These are phyloP conservation scores for Aquilaria agallochum DNA, from an alignment of 441 rosid genomes.

Conservation along the genomic window DNA sequence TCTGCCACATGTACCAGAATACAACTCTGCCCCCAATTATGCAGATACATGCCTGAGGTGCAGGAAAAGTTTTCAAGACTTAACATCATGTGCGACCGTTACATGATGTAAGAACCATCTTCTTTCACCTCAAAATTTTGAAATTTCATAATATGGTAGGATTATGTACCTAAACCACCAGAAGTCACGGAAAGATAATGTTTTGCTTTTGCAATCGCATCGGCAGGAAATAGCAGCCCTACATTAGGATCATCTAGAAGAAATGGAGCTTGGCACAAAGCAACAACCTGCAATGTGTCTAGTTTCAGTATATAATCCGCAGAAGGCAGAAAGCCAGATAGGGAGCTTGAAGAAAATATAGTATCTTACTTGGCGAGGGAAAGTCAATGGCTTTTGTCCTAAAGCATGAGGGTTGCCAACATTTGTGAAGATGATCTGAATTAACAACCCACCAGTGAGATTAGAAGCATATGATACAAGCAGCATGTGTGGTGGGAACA, in stretches of 20 bases:
- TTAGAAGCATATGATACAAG: background rate
- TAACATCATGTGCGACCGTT: no score
- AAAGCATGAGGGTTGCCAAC: constrained; percentile 99
- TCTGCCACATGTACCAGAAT: no score
- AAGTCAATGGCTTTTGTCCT: constrained; percentile 90
- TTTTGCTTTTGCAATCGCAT: constrained; percentile 93
- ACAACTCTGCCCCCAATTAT: no score
- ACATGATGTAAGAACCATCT: no score
- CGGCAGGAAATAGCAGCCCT: constrained; percentile 83
- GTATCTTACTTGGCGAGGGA: constrained; percentile 79
- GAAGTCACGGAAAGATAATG: constrained; percentile 79
- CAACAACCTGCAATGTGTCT: constrained; percentile 63
- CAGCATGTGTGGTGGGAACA: background rate
- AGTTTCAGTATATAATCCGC: constrained; percentile 17
- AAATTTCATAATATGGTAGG: background rate
- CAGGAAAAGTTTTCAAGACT: no score
- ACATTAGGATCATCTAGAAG: constrained; percentile 94
- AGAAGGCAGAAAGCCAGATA: background rate
- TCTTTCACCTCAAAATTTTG: no score
- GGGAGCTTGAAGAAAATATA: background rate
- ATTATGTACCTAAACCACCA: constrained; percentile 82
- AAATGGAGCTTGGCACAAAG: constrained; percentile 97
- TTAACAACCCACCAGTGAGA: constrained; percentile 14
- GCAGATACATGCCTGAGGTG: no score
- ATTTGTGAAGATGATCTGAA: constrained; percentile 92